Percentiles rank a stretch among this genome's conserved stretches.
Conservation (phyloP, 2,329 filamentous ascomycete genomes). For the Onygena corvina region DNA sequence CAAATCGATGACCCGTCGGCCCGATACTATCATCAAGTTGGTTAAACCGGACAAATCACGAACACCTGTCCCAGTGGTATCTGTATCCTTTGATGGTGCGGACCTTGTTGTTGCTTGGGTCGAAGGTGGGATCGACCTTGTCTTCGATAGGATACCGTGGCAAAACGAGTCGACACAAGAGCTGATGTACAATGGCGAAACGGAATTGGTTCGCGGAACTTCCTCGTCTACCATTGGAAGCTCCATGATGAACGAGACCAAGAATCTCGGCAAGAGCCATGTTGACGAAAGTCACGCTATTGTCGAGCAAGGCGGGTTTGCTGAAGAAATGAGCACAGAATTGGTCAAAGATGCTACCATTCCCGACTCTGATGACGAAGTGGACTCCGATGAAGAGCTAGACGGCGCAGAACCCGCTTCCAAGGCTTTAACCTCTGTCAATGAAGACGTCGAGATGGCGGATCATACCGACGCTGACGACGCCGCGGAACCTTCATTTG, state of each 20-base stretch:
- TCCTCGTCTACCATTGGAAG: conserved; percentile 34
- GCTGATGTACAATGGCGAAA: conserved; percentile 34
- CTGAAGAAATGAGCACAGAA: conserved; percentile 28
- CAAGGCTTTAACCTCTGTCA: conserved; percentile 8
- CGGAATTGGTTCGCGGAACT: conserved; percentile 36
- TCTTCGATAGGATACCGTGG: conserved; percentile 40
- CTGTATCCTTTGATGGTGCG: conserved; percentile 35
- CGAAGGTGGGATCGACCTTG: conserved; percentile 39
- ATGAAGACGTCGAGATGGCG: conserved; percentile 24
- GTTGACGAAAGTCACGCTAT: conserved; percentile 48
- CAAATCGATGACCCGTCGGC: conserved; percentile 35
- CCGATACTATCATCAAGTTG: conserved; percentile 36
- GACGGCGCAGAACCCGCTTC: conserved; percentile 11
- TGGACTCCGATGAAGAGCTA: conserved; percentile 15
- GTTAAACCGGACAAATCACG: conserved; percentile 32
- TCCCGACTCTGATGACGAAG: conserved; percentile 21
- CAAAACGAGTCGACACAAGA: conserved; percentile 35
- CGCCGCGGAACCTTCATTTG: conserved; percentile 60
- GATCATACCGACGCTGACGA: conserved; percentile 33
- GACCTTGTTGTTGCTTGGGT: conserved; percentile 39
- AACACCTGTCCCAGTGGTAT: conserved; percentile 32
- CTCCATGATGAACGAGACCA: conserved; percentile 43
- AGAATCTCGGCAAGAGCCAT: conserved; percentile 39
- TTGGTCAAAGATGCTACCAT: conserved; percentile 24
- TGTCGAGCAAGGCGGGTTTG: conserved; percentile 40